A percentile compares a stretch with the other conserved stretches of the same genome.
These are phyloP conservation scores for Clavariopsis aquatica DNA, from an alignment of 495 filamentous ascomycete genomes.

Conservation along the genomic window DNA sequence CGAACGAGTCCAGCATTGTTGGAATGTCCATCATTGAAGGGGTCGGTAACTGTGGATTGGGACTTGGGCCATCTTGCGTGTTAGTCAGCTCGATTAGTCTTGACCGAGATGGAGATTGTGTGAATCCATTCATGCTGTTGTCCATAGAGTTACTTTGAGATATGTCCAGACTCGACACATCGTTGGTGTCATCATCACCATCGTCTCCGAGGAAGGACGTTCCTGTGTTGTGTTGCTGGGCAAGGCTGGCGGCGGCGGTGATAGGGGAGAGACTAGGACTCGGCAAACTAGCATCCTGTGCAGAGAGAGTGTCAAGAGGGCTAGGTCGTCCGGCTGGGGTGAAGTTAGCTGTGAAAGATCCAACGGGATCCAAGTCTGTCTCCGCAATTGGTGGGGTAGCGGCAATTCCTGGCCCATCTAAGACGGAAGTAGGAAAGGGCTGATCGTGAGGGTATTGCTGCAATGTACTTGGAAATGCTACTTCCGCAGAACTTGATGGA, in stretches of 20 bases:
- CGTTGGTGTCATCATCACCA: constrained; percentile 37
- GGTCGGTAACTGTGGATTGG: constrained; percentile 41
- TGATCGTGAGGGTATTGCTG: constrained; percentile 14
- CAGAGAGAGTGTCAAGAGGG: constrained; percentile 61
- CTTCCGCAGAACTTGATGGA: constrained; percentile 15
- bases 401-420: constrained; percentile 40
- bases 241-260: constrained; percentile 69
- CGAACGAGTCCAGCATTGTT: constrained; percentile 84
- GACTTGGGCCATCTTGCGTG: constrained; percentile 1
- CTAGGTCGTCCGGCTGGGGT: constrained; percentile 26
- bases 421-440: constrained; percentile 17
- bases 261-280: constrained; percentile 94
- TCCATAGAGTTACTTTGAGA: constrained; percentile 23
- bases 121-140: background rate
- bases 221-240: constrained; percentile 22
- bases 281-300: constrained; percentile 87
- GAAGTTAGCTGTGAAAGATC: constrained; percentile 29
- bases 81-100: constrained; percentile 20
- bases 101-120: constrained; percentile 8
- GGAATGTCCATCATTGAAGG: constrained; percentile 71
- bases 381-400: constrained; percentile 48
- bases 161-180: constrained; percentile 38
- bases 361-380: constrained; percentile 42
- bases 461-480: background rate
- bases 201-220: constrained; percentile 15